A percentile compares a stretch with the other conserved stretches of the same genome.
Conservation (phyloP, 768 basidiomycete genomes). For the Phylloporus scabripes region DNA sequence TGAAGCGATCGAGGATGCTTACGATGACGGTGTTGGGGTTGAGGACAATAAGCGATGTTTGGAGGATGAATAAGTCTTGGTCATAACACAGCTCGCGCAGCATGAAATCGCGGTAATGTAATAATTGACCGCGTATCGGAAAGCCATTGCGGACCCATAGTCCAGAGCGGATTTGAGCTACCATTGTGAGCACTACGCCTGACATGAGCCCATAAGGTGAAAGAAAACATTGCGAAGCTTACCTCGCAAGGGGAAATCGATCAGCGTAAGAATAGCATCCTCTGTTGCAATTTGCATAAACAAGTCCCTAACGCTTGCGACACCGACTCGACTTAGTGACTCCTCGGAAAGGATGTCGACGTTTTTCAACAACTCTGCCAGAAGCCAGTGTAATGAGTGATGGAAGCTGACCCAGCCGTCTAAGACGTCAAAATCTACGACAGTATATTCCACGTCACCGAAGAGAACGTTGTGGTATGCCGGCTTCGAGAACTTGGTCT, state of each 20-base stretch:
- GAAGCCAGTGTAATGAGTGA: slow-evolving; percentile 86
- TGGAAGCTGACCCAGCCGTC: slow-evolving; percentile 89
- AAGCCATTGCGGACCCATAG: slow-evolving; percentile 98
- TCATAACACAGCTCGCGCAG: slow-evolving; percentile 95
- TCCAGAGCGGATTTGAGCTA: slow-evolving; percentile 91
- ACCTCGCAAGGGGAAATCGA: slow-evolving; percentile 92
- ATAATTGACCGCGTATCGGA: slow-evolving; percentile 87
- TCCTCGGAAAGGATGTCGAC: slow-evolving; percentile 60
- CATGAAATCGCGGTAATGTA: slow-evolving; percentile 96
- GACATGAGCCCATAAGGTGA: background rate
- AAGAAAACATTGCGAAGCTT: slow-evolving; percentile 21
- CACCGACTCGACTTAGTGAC: slow-evolving; percentile 45
- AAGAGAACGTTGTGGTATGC: slow-evolving; percentile 64
- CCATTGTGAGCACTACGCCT: slow-evolving; percentile 73
- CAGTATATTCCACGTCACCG: slow-evolving; percentile 50
- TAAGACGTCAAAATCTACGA: slow-evolving; percentile 73
- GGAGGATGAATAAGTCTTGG: slow-evolving; percentile 88
- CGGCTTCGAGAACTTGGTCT: slow-evolving; percentile 55
- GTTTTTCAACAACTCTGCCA: slow-evolving; percentile 85
- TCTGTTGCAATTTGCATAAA: slow-evolving; percentile 59
- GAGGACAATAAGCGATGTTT: slow-evolving; percentile 74
- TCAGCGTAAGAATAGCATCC: slow-evolving; percentile 62
- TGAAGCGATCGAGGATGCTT: slow-evolving; percentile 87
- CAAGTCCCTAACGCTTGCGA: slow-evolving; percentile 53
- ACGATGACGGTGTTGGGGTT: slow-evolving; percentile 77